Evolutionary conservation across 2,329 filamentous ascomycete genomes (phyloP).

Genomic region (Xenoacremonium recifei): DNA sequence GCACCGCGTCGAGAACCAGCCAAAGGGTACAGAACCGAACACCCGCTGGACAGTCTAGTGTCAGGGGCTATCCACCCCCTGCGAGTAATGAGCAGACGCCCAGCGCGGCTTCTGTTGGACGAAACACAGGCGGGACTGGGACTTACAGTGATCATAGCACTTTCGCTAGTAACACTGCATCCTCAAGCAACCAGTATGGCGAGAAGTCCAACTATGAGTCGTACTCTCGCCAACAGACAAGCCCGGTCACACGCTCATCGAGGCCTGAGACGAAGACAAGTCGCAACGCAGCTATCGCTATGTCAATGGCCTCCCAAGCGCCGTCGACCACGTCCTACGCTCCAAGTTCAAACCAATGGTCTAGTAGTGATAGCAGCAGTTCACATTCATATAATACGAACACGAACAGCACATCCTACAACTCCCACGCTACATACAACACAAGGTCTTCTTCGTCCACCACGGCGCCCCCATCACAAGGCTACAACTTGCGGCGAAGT

Average conservation of each 20-base stretch:
- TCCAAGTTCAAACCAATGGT: conserved; percentile 25
- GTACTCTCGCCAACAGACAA: conserved; percentile 23
- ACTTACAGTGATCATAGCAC: too few relatives aligned
- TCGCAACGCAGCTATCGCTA: conserved; percentile 29
- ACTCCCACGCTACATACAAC: conserved; percentile 13
- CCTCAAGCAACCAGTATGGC: conserved; percentile 9
- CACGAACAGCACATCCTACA: too few relatives aligned
- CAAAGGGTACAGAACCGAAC: conserved; percentile 32
- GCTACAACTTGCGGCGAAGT: conserved; percentile 24
- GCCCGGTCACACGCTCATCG: conserved; percentile 9
- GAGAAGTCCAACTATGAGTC: conserved; percentile 30
- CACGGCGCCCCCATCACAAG: conserved; percentile 14
- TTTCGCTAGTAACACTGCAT: too few relatives aligned
- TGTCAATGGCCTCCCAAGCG: conserved; percentile 16
- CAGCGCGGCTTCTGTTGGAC: too few relatives aligned
- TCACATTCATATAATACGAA: conserved; percentile 10
- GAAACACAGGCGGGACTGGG: too few relatives aligned
- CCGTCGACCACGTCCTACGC: conserved; percentile 17
- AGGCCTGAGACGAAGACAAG: conserved; percentile 1
- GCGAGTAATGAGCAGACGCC: too few relatives aligned
- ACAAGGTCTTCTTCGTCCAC: conserved; percentile 11
- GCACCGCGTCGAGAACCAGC: conserved; percentile 33
- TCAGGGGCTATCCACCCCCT: conserved; percentile 15
- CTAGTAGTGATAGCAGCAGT: conserved; percentile 13
- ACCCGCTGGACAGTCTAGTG: conserved; percentile 17